phyloP scores from a whole-genome alignment of 1,284 basidiomycete genomes.

The Sanghuangporus sanghuang region DNA sequence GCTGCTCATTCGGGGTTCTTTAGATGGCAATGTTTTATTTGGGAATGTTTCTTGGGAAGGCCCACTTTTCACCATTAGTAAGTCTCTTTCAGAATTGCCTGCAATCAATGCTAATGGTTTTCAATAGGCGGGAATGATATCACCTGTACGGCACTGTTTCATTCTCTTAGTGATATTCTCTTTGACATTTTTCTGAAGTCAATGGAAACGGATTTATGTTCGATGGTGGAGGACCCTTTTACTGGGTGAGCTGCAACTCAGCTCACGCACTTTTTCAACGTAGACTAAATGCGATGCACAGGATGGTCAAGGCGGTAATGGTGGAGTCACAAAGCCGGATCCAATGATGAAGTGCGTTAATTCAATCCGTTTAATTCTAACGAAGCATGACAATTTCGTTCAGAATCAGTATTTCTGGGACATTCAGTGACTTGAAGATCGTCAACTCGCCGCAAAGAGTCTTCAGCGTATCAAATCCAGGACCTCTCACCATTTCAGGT shows the following conservation, averaged over 20 bases:
- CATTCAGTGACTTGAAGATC: conserved; percentile 36
- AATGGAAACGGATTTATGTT: conserved; percentile 37
- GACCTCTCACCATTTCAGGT: conserved; percentile 26
- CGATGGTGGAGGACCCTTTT: conserved; percentile 35
- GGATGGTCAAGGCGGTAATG: background rate
- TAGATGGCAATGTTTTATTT: conserved; percentile 30
- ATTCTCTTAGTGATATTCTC: background rate
- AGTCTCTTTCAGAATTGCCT: background rate
- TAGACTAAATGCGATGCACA: background rate
- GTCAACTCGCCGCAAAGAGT: conserved; percentile 33
- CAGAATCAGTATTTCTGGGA: conserved; percentile 51
- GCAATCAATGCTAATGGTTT: background rate
- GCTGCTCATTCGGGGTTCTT: background rate
- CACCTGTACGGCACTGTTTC: conserved; percentile 21
- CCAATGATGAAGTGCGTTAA: conserved; percentile 11
- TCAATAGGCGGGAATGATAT: conserved; percentile 25
- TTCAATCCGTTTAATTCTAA: background rate
- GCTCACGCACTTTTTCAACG: background rate
- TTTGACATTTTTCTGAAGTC: conserved; percentile 21
- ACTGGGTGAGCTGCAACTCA: conserved; percentile 27
- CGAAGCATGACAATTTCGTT: background rate
- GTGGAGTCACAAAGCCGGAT: conserved; percentile 26
- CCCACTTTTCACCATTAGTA: conserved; percentile 29
- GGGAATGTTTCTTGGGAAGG: conserved; percentile 30
- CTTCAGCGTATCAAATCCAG: conserved; percentile 32